phyloP scores from a whole-genome alignment of 495 filamentous ascomycete species.

The Rusavskia elegans region DNA sequence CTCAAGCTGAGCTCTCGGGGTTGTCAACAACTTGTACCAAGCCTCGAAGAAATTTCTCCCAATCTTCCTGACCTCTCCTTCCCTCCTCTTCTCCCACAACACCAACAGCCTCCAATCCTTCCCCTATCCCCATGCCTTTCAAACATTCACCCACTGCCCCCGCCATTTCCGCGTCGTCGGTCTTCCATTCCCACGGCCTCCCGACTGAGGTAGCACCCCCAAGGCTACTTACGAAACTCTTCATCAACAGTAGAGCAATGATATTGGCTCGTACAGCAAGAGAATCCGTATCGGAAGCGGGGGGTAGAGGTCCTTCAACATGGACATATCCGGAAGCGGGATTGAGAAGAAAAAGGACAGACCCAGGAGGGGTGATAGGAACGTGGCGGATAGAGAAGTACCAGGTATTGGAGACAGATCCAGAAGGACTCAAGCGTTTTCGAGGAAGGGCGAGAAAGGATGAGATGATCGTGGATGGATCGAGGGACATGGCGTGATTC shows the following conservation, averaged over 20 bases:
- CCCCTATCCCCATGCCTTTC: neutral
- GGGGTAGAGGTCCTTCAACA: conserved; percentile 6
- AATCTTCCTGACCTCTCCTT: conserved; percentile 8
- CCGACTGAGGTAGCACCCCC: neutral
- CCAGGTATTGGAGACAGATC: conserved; percentile 7
- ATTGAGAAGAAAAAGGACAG: conserved; percentile 7
- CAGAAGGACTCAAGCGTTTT: conserved; percentile 1
- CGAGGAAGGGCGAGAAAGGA: conserved; percentile 5
- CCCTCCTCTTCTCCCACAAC: conserved; percentile 1
- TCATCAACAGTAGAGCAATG: neutral
- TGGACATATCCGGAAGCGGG: conserved; percentile 6
- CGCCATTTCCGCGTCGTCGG: conserved; percentile 5
- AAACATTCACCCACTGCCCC: conserved; percentile 1
- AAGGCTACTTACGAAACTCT: conserved; percentile 1
- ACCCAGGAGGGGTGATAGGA: conserved; percentile 2
- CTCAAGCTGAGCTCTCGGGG: too few relatives aligned
- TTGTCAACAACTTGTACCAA: too few relatives aligned
- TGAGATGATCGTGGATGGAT: conserved; percentile 2
- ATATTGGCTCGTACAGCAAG: neutral
- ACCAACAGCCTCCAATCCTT: neutral
- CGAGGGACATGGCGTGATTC: neutral
- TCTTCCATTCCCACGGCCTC: conserved; percentile 5
- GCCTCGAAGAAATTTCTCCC: conserved; percentile 4
- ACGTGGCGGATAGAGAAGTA: conserved; percentile 9
- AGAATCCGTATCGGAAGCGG: neutral